Evolutionary conservation across 2,329 filamentous ascomycete species (phyloP).

Genomic region (Purpureocillium lavendulum): DNA sequence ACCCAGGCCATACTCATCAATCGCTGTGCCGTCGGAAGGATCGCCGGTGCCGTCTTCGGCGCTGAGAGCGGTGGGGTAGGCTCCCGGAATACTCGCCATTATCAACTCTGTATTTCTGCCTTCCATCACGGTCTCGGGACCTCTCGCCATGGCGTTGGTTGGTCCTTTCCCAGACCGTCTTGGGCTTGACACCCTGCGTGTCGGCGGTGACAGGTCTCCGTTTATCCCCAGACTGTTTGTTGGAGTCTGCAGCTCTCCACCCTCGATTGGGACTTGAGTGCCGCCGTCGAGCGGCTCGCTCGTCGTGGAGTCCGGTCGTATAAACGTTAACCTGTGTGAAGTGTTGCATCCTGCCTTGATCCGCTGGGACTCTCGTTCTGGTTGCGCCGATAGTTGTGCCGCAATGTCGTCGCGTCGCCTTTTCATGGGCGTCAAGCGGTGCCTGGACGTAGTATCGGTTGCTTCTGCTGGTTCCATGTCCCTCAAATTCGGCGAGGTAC

Average conservation of each 20-base stretch:
- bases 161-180: too few species aligned
- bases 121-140: too few species aligned
- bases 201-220: too few species aligned
- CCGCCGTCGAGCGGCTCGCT: too few species aligned
- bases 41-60: slow-evolving; percentile 18
- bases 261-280: too few species aligned
- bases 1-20: not conserved
- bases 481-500: slow-evolving; percentile 15
- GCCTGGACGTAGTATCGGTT: slow-evolving; percentile 21
- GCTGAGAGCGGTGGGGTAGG: slow-evolving; percentile 16
- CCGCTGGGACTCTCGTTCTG: too few species aligned
- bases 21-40: slow-evolving; percentile 13
- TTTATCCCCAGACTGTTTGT: too few species aligned
- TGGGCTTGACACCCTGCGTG: too few species aligned
- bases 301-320: not conserved
- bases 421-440: slow-evolving; percentile 7
- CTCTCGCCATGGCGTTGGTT: too few species aligned
- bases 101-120: too few species aligned
- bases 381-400: not conserved
- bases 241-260: too few species aligned
- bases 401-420: slow-evolving; percentile 2
- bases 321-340: slow-evolving; percentile 19
- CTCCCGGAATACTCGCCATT: slow-evolving; percentile 12
- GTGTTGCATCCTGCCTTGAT: slow-evolving; percentile 6
- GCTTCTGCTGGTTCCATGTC: slow-evolving; percentile 11